These are phyloP conservation scores for Pichia sp. DNA, from an alignment of 1,139 yeast species.

Conservation along the genomic window DNA sequence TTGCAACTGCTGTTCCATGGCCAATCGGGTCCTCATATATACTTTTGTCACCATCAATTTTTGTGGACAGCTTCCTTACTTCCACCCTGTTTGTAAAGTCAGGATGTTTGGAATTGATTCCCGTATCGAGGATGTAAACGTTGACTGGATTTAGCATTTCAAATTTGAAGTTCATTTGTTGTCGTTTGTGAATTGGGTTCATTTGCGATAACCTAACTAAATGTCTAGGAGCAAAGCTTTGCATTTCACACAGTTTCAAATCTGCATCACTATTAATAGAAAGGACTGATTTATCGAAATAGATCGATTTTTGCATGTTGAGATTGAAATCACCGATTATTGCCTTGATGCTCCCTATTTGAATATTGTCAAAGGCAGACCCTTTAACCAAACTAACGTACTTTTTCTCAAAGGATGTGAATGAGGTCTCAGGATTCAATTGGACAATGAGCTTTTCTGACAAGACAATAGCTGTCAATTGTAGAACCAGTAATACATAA, in stretches of 20 bases:
- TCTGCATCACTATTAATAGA: constrained; percentile 17
- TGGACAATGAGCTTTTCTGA: not conserved
- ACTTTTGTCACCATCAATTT: not conserved
- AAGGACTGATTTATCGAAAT: constrained; percentile 22
- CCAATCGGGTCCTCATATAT: constrained; percentile 41
- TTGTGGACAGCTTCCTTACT: constrained; percentile 32
- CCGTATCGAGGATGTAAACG: constrained; percentile 74
- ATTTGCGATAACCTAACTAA: constrained; percentile 26
- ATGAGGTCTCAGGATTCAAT: not conserved
- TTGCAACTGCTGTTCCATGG: constrained; percentile 82
- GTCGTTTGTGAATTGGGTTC: constrained; percentile 22
- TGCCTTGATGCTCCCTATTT: constrained; percentile 28
- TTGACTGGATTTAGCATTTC: constrained; percentile 50
- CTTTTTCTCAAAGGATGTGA: not conserved
- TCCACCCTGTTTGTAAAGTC: constrained; percentile 47
- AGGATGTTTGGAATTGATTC: constrained; percentile 40
- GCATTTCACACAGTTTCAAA: constrained; percentile 19
- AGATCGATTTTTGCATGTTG: constrained; percentile 21
- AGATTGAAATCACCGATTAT: constrained; percentile 21
- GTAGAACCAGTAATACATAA: not conserved
- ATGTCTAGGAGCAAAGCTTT: constrained; percentile 28
- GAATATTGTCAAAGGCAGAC: not conserved
- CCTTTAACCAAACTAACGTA: not conserved
- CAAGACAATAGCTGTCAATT: not conserved
- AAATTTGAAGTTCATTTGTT: constrained; percentile 33